Conservation (phyloP, 352 stramenopile species). For the Phytophthora vignae region DNA sequence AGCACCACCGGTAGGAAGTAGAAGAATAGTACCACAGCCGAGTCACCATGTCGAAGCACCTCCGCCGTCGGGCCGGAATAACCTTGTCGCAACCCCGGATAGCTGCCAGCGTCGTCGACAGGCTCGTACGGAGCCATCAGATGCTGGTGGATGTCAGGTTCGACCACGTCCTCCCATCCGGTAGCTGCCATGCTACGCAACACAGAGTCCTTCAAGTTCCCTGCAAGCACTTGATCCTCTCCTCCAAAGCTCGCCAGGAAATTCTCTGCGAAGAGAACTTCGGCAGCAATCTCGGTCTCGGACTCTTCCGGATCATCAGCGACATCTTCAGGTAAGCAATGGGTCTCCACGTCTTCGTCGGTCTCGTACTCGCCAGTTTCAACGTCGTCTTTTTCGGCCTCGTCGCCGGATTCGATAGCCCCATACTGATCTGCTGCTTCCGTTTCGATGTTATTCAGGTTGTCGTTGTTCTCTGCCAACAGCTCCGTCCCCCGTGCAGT, state of each 20-base stretch:
- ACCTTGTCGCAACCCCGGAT: slow-evolving; percentile 7
- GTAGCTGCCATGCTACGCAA: background rate
- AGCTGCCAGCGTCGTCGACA: slow-evolving; percentile 5
- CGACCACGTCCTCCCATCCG: background rate
- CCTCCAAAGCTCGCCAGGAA: background rate
- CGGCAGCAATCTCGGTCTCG: background rate
- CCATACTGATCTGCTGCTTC: background rate
- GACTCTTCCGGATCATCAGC: background rate
- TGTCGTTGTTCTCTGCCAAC: slow-evolving; percentile 10
- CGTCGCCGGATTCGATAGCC: background rate
- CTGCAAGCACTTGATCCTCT: background rate
- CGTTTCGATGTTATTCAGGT: slow-evolving; percentile 16
- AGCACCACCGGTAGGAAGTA: background rate
- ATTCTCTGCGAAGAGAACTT: background rate
- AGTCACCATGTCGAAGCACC: background rate
- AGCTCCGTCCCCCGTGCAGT: background rate
- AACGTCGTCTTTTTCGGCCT: background rate
- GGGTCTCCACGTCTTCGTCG: background rate
- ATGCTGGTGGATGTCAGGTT: background rate
- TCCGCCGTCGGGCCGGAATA: slow-evolving; percentile 2
- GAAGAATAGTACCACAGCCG: background rate
- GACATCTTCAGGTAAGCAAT: background rate
- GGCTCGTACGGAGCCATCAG: slow-evolving; percentile 10
- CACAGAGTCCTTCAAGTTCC: background rate
- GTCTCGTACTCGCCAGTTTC: background rate